Base-by-base conservation (phyloP, 306 rosid species). In the Lathyrus tuberosus region DNA sequence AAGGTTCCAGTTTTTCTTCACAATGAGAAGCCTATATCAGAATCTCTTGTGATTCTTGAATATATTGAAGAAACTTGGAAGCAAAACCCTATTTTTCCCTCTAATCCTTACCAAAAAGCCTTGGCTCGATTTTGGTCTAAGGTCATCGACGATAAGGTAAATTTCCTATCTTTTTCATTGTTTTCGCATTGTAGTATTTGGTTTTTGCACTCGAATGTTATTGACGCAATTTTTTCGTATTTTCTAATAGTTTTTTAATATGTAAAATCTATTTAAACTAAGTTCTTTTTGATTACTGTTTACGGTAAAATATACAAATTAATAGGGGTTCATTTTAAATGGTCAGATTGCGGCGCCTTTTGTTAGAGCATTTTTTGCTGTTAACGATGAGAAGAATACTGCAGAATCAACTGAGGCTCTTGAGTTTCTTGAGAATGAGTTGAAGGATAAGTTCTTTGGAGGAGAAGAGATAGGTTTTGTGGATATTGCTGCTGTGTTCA, bases 1-100 rank as follows among this genome's bases (percentile, higher is more conserved):
- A 53, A 53, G n/a, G 33, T 53, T 53, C 60, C 60, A 4, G 60
- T 53, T 22, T 53, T 53, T 10, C 33, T 53, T 53, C 60, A 53
- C 15, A 53, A 53, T 53, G 60, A 53, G 3, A 20, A 53, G 8
- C 60, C 60, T 1, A 22, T 53, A 10, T 53, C 33, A 4, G 60
- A 53, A 53, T 53, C 60, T 2, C 60, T 53, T 10, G 60, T 53
- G 4, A 53, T 53, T 53, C 15, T 53, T 53, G 33, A 53, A n/a
- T 53, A 53, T 8, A 53, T 53, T 22, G 60, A 53, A 10, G 60
- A 53, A 7, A 24, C 13, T 10, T 53, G 60, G 60, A 53, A 53
- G 5, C 60, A 53, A 53, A 53, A 53, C 22, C 60, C 60, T 3
- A 53, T 53, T 0, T 53, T 53, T 0, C 8, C 60, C 3, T 20